A percentile compares a stretch with the other conserved stretches of the same genome.
phyloP scores from a whole-genome alignment of 2,329 filamentous ascomycete species.

The Pseudopyrenochaeta lycopersici region DNA sequence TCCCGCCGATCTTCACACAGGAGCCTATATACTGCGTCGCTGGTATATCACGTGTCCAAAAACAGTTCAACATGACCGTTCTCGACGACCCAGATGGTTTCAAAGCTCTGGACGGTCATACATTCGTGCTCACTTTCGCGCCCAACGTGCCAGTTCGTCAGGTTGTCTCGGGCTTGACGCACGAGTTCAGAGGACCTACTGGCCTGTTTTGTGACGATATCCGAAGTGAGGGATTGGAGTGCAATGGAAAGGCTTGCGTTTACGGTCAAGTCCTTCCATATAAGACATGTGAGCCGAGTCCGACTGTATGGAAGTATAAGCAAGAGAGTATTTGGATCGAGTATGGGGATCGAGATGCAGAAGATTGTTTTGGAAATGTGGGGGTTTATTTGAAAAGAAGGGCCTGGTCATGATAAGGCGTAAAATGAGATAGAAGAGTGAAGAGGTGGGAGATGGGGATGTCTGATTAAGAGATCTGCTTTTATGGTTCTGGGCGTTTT shows the following conservation, averaged over 20 bases:
- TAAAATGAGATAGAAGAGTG: neutral
- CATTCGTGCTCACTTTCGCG: constrained; percentile 1
- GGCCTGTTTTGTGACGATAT: constrained; percentile 3
- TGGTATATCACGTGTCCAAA: neutral
- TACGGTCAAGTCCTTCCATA: neutral
- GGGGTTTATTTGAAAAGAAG: neutral
- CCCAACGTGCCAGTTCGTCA: constrained; percentile 5
- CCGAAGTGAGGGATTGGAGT: neutral
- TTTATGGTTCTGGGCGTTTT: too few relatives aligned
- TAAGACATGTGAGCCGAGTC: neutral
- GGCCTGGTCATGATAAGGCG: neutral
- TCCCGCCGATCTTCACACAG: constrained; percentile 1
- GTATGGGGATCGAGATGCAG: neutral
- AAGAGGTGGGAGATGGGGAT: too few relatives aligned
- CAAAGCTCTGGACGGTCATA: constrained; percentile 5
- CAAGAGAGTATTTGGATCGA: neutral
- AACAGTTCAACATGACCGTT: neutral
- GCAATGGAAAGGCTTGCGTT: neutral
- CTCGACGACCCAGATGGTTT: constrained; percentile 9
- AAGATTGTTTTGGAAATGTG: neutral
- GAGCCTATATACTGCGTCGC: neutral
- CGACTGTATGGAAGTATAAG: constrained; percentile 1
- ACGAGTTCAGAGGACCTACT: constrained; percentile 1
- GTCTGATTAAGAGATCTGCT: too few relatives aligned
- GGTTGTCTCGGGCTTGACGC: constrained; percentile 2